Evolutionary conservation across 2,329 filamentous ascomycete genomes (phyloP).

Genomic region (Neophaeococcomyces aloes): DNA sequence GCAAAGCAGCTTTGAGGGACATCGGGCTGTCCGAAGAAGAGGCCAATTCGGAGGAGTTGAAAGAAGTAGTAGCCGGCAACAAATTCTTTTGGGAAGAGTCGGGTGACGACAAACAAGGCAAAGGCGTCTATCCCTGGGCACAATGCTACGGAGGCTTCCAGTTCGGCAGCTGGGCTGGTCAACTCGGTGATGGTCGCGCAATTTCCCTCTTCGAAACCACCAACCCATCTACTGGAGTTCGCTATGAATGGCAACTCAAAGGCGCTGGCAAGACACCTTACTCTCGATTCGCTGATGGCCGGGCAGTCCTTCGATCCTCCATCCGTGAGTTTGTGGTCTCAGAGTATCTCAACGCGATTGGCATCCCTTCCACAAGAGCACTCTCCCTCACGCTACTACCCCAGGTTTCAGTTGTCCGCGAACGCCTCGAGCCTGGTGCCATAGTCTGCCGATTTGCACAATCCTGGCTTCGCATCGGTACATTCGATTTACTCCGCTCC

Average conservation of each 20-base stretch:
- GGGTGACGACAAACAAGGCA: slow-evolving; percentile 28
- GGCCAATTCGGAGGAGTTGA: slow-evolving; percentile 62
- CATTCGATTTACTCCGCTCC: slow-evolving; percentile 80
- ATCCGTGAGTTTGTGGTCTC: slow-evolving; percentile 91
- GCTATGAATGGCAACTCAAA: slow-evolving; percentile 90
- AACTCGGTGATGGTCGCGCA: slow-evolving; percentile 86
- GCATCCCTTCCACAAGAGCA: slow-evolving; percentile 76
- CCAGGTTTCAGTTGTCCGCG: slow-evolving; percentile 60
- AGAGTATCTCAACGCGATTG: slow-evolving; percentile 70
- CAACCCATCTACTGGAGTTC: slow-evolving; percentile 57
- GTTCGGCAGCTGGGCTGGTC: slow-evolving; percentile 82
- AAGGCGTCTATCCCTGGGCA: slow-evolving; percentile 87
- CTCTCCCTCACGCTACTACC: slow-evolving; percentile 70
- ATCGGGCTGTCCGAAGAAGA: slow-evolving; percentile 64
- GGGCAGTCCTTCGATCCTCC: slow-evolving; percentile 82
- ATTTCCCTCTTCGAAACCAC: slow-evolving; percentile 89
- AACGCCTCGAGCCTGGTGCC: slow-evolving; percentile 76
- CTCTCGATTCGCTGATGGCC: slow-evolving; percentile 90
- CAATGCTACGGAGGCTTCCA: slow-evolving; percentile 76
- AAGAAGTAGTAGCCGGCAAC: slow-evolving; percentile 69
- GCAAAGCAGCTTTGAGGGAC: slow-evolving; percentile 65
- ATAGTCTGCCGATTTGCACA: slow-evolving; percentile 85
- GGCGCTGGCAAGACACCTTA: slow-evolving; percentile 90
- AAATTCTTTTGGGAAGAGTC: slow-evolving; percentile 65
- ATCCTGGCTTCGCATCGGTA: slow-evolving; percentile 86